A percentile compares a stretch with the other conserved stretches of the same genome.
phyloP scores from a whole-genome alignment of 352 stramenopile species.

The Phytophthora sp. region DNA sequence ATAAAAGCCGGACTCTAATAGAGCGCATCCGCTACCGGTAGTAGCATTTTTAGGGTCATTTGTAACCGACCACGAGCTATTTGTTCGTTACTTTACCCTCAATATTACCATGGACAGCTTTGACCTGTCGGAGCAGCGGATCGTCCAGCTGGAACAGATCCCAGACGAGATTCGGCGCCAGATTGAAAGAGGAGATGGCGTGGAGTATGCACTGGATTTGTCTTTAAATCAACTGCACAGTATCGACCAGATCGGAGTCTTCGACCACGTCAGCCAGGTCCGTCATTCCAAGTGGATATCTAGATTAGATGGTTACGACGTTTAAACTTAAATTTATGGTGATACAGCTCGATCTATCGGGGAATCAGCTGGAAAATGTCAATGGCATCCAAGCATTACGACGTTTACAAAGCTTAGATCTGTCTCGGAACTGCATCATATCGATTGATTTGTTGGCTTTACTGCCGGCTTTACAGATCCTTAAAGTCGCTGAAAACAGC shows the following conservation, averaged over 20 bases:
- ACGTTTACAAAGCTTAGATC: conserved; percentile 51
- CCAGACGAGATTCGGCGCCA: conserved; percentile 49
- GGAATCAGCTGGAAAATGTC: conserved; percentile 58
- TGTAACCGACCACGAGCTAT: no score
- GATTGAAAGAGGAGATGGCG: conserved; percentile 38
- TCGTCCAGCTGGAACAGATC: conserved; percentile 56
- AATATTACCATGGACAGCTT: conserved; percentile 37
- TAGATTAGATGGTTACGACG: no score
- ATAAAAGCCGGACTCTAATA: no score
- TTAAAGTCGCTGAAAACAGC: conserved; percentile 66
- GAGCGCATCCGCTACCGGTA: no score
- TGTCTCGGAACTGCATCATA: conserved; percentile 58
- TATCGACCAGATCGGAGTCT: conserved; percentile 50
- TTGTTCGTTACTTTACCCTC: not conserved
- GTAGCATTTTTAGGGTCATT: no score
- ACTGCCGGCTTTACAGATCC: conserved; percentile 48
- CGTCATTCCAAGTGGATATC: not conserved
- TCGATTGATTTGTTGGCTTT: conserved; percentile 47
- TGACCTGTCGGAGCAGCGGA: conserved; percentile 57
- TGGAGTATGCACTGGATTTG: conserved; percentile 54
- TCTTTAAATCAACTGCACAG: conserved; percentile 56
- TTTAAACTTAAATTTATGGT: not conserved
- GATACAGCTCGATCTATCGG: conserved; percentile 61
- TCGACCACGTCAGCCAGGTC: conserved; percentile 57
- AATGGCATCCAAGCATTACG: conserved; percentile 58